Evolutionary conservation across 2,329 filamentous ascomycete genomes (phyloP), one percentile per base, ranked within the genome.

Genomic region (Ciborinia camelliae): DNA sequence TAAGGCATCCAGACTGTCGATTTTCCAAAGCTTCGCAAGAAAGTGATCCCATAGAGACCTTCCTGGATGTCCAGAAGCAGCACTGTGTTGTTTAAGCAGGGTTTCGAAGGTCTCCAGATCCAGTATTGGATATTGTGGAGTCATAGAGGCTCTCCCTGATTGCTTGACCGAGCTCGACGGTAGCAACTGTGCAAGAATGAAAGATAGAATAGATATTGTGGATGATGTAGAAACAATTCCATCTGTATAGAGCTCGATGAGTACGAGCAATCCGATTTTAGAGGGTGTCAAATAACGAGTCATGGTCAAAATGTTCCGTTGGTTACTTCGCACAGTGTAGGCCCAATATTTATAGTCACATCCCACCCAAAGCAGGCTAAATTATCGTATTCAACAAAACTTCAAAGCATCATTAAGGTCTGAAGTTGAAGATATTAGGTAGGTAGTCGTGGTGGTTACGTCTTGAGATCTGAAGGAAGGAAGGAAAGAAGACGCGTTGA

Each of bases 11-110:
- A 96, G 83, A 26, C 90, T 94, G 73, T 93, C 87, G 69, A 98
- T 86, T 20, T 83, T 82, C 94, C 95, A 98, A 30, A 98, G 79
- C 68, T 87, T 89, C 63, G 86, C 84, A 15, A 98, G 82, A 64
- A 97, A 91, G 2, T 90, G 80, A 73, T 98, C 92, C 86, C 93
- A 95, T n/a, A 97, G 78, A n/a, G 85, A 89, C 55, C 90, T 84
- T 3, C 92, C 92, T 0, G 92, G 90, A 64, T 91, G 79, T 45
- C 82, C 81, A 71, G 81, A 79, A 32, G 82, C 76, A 35, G 84
- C 81, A 7, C 81, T 79, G 69, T 84, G 81, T 35, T 80, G 77
- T 26, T 76, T 74, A 20, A 88, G 80, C n/a, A 86, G 77, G 63
- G 79, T 79, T 74, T 88, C 85, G 68, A 89, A 88, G 68, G 85